Evolutionary conservation across 805 yeast genomes (phyloP).

Genomic region (Candida pseudoglaebosa): DNA sequence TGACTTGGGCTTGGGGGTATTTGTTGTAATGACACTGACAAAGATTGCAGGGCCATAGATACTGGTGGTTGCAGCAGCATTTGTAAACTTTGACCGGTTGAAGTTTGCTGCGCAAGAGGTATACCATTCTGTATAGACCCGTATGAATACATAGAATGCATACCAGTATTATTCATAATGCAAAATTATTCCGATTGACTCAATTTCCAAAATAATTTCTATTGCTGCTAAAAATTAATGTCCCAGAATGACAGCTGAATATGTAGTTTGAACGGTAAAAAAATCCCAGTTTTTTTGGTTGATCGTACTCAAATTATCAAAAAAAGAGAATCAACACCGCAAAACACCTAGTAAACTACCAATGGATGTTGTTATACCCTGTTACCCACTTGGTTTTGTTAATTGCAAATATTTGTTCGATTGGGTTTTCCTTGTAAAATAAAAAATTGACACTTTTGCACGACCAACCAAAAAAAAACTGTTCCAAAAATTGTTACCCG

Average conservation of each 20-base stretch:
- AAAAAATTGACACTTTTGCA: background rate
- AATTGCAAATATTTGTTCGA: too few relatives aligned
- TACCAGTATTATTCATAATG: conserved; percentile 2
- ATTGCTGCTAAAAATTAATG: conserved; percentile 5
- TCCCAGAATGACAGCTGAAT: background rate
- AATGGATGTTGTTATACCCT: too few relatives aligned
- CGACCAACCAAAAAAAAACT: background rate
- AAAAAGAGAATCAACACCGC: too few relatives aligned
- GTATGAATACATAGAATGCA: conserved; percentile 1
- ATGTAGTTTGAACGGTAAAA: too few relatives aligned
- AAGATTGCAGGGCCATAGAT: conserved; percentile 1
- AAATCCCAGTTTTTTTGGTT: background rate
- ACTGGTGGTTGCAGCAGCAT: conserved; percentile 5
- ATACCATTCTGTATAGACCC: background rate
- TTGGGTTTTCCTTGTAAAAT: too few relatives aligned
- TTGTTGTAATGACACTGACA: background rate
- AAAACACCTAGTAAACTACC: too few relatives aligned
- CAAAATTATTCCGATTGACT: background rate
- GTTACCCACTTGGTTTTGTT: too few relatives aligned
- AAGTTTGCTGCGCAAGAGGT: conserved; percentile 1
- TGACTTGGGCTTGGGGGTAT: conserved; percentile 1
- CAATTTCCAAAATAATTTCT: background rate
- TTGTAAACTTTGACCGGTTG: conserved; percentile 1
- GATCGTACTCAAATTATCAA: too few relatives aligned
- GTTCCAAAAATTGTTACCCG: conserved; percentile 3